Evolutionary conservation across 1,284 basidiomycete species (phyloP).

Genomic region (Rugosomyces carneus): DNA sequence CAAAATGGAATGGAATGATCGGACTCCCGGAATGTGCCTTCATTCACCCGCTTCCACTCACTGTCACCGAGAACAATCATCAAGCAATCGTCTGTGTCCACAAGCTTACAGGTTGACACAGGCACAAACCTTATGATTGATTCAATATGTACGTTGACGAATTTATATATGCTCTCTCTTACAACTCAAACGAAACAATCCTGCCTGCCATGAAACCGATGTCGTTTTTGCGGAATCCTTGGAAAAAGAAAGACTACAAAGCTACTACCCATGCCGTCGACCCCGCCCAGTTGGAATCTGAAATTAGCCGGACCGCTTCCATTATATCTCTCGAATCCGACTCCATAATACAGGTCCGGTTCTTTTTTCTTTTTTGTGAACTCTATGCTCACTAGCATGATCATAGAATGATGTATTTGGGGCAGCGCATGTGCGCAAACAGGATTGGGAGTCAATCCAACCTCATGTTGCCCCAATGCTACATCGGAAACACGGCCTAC

Average conservation of each 20-base stretch:
- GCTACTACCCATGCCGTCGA: slow-evolving; percentile 9
- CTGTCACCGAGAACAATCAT: slow-evolving; percentile 7
- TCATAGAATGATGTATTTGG: not conserved
- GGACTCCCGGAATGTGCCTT: slow-evolving; percentile 1
- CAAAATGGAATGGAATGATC: slow-evolving; percentile 4
- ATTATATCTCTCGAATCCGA: slow-evolving; percentile 7
- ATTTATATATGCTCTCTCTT: not conserved
- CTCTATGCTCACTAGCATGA: not conserved
- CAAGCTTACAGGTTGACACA: slow-evolving; percentile 17
- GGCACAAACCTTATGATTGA: slow-evolving; percentile 22
- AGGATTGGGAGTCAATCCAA: not conserved
- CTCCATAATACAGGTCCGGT: slow-evolving; percentile 4
- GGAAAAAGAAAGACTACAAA: slow-evolving; percentile 29
- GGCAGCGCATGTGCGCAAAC: not conserved
- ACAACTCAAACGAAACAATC: not conserved
- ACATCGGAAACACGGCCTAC: slow-evolving; percentile 11
- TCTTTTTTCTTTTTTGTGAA: not conserved
- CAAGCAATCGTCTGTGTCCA: slow-evolving; percentile 9
- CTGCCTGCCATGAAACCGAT: slow-evolving; percentile 28
- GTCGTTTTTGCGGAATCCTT: slow-evolving; percentile 28
- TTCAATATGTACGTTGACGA: slow-evolving; percentile 11
- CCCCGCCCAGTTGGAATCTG: not conserved
- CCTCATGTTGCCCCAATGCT: slow-evolving; percentile 3
- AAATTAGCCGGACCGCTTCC: slow-evolving; percentile 4
- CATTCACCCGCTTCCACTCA: slow-evolving; percentile 3